Evolutionary conservation across 192 early-diverging fungal genomes (phyloP), one percentile per base, ranked within the genome.

Genomic region (Coemansia sp.): DNA sequence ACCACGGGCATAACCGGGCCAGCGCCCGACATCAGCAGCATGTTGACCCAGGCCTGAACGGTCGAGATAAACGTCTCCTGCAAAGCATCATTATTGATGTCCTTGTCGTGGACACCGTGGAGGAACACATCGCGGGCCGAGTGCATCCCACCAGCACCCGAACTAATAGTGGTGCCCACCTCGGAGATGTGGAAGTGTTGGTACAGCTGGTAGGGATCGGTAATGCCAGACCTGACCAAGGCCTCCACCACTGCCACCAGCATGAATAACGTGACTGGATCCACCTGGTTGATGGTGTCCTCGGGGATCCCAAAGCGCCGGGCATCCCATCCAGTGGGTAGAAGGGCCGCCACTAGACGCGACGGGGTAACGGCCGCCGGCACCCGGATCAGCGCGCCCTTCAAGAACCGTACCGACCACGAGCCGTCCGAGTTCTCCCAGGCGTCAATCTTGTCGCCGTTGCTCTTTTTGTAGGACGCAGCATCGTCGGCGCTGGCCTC

Each of bases 31-130:
- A 96, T 79, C 33, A 96, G 75, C 54, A 96, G 78, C 84, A 96
- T 82, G 76, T 96, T 96, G 51, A 96, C 80, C 93, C 93, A 96
- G 35, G 90, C 93, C 43, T 90, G 84, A 79, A 90, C 87, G 31
- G 93, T 94, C 77, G 93, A 94, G 71, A 94, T 92, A 78, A 96
- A 94, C 20, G 78, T 80, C 63, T 96, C 93, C 58, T 96, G 91
- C 29, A 94, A 64, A 47, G 86, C 82, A 54, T 96, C 93, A 49
- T 81, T 81, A 57, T 86, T 85, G 13, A 90, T 72, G 21, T 87
- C 82, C 53, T 81, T 79, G 47, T 92, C 90, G 19, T 89, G 50
- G 0, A 73, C 36, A 27, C 93, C 84, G 28, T 85, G 82, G 46
- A 77, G 61, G 76, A 86, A 91, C 32, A 89, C 78, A 26, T 83